phyloP scores from a whole-genome alignment of 2,329 filamentous ascomycete species.

The Geosmithia putterillii region DNA sequence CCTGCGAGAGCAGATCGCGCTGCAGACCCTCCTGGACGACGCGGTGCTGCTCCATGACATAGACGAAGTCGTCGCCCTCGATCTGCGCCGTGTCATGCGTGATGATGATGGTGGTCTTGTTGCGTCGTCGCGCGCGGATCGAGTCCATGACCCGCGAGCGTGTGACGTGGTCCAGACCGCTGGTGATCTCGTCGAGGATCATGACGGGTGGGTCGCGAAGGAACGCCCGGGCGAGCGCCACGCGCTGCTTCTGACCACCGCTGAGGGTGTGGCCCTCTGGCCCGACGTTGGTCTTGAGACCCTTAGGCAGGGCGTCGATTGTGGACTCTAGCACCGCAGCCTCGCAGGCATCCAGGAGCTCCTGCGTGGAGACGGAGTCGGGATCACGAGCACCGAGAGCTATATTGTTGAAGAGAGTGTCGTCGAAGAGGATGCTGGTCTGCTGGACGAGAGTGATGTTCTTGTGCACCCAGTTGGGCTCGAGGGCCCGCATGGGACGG shows the following conservation, averaged over 20 bases:
- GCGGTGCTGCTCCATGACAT: slow-evolving; percentile 59
- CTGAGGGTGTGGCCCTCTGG: slow-evolving; percentile 59
- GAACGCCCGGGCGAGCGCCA: slow-evolving; percentile 68
- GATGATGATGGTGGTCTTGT: slow-evolving; percentile 83
- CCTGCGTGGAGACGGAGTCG: slow-evolving; percentile 31
- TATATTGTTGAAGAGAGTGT: slow-evolving; percentile 68
- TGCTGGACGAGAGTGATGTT: slow-evolving; percentile 79
- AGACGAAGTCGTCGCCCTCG: slow-evolving; percentile 58
- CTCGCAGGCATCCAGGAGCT: slow-evolving; percentile 50
- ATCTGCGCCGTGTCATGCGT: slow-evolving; percentile 84
- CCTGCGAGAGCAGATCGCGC: slow-evolving; percentile 34
- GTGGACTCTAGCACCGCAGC: slow-evolving; percentile 59
- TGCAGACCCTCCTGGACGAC: slow-evolving; percentile 60
- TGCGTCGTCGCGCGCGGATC: slow-evolving; percentile 63
- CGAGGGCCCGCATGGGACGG: slow-evolving; percentile 44
- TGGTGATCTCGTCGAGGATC: slow-evolving; percentile 81
- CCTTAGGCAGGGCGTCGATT: slow-evolving; percentile 53
- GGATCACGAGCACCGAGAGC: slow-evolving; percentile 51
- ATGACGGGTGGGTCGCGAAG: slow-evolving; percentile 69
- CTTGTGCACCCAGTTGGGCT: slow-evolving; percentile 59
- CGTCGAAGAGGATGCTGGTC: slow-evolving; percentile 67
- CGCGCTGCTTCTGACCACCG: slow-evolving; percentile 72
- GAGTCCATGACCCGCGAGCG: slow-evolving; percentile 58
- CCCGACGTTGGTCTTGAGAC: slow-evolving; percentile 61
- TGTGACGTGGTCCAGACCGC: slow-evolving; percentile 67